Evolutionary conservation across 164 flowering plant species (phyloP).

Genomic region (Amborella trichopoda): DNA sequence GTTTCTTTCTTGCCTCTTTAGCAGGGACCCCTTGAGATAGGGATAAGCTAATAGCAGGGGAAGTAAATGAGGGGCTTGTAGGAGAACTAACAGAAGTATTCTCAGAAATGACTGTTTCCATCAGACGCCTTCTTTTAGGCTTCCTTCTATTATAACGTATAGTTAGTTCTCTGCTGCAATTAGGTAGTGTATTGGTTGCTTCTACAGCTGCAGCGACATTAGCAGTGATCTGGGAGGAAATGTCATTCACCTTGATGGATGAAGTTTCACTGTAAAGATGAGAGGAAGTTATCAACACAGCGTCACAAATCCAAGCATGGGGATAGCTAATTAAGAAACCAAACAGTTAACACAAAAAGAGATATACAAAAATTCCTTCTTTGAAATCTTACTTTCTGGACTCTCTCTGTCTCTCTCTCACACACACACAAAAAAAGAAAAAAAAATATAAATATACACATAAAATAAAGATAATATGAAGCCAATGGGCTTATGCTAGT

Average conservation of each 20-base stretch:
- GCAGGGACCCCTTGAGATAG: constrained; percentile 16
- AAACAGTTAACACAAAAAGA: too few species aligned
- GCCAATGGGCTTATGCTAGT: too few species aligned
- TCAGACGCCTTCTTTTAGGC: constrained; percentile 67
- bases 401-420: too few species aligned
- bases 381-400: too few species aligned
- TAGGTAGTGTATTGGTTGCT: constrained; percentile 49
- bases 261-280: constrained; percentile 66
- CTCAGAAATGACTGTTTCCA: constrained; percentile 22
- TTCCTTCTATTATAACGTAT: constrained; percentile 68
- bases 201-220: constrained; percentile 90
- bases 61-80: constrained; percentile 14
- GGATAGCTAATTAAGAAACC: too few species aligned
- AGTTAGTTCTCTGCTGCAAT: constrained; percentile 23
- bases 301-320: not conserved
- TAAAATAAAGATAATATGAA: too few species aligned
- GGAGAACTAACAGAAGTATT: constrained; percentile 13
- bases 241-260: constrained; percentile 79
- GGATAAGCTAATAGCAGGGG: constrained; percentile 13
- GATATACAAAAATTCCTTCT: too few species aligned
- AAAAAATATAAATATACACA: too few species aligned
- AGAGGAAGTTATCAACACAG: not conserved
- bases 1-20: constrained; percentile 26
- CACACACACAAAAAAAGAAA: too few species aligned
- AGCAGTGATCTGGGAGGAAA: constrained; percentile 69